Evolutionary conservation across 108 stramenopile genomes (phyloP).

Genomic region (Mayamaea pseudoterrestris): DNA sequence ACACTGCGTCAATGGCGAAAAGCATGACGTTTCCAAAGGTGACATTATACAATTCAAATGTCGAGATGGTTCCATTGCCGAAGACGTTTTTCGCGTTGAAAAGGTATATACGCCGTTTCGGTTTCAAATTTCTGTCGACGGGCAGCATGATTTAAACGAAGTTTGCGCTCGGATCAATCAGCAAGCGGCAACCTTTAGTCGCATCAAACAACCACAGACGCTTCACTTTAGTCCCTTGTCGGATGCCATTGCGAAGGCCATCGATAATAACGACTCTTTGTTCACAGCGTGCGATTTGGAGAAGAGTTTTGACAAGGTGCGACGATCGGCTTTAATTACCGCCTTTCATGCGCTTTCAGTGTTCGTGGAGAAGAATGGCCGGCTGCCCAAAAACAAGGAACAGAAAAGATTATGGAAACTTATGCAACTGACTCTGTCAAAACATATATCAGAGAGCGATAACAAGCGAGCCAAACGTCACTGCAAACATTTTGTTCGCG

Average conservation of each 20-base stretch:
- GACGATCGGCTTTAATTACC: conserved; percentile 42
- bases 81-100: conserved; percentile 28
- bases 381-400: conserved; percentile 23
- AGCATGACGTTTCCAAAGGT: conserved; percentile 76
- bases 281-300: conserved; percentile 80
- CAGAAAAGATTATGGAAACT: no score
- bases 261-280: conserved; percentile 18
- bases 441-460: background rate
- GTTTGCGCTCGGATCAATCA: conserved; percentile 20
- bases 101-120: conserved; percentile 49
- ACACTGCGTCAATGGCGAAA: conserved; percentile 51
- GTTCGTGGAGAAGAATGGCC: conserved; percentile 32
- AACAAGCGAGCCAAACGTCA: background rate
- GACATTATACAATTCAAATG: conserved; percentile 52
- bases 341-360: conserved; percentile 47
- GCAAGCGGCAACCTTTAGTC: conserved; percentile 34
- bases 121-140: conserved; percentile 13
- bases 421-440: no score
- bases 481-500: conserved; percentile 18
- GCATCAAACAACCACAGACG: conserved; percentile 42
- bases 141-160: conserved; percentile 3
- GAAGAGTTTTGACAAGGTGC: conserved; percentile 60
- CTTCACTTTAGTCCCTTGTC: conserved; percentile 42
- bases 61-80: conserved; percentile 12
- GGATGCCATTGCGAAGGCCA: conserved; percentile 21